These are phyloP conservation scores for Agaricus subrufescens DNA, from an alignment of 768 basidiomycete genomes.

Conservation along the genomic window DNA sequence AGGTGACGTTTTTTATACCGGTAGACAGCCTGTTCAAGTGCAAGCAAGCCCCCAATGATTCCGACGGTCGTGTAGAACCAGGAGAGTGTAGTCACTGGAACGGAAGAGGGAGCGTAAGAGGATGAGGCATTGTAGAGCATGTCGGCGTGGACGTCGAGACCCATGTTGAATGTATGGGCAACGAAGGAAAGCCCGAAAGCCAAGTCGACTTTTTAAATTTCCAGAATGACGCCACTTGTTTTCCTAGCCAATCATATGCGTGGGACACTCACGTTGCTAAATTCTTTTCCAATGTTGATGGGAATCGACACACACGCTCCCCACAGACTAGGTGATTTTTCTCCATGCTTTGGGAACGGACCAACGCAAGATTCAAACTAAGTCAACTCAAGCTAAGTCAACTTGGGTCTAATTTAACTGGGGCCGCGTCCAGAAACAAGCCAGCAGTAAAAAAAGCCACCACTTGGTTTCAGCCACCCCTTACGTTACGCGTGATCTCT, in stretches of 20 bases:
- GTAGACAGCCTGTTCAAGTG: slow-evolving; percentile 86
- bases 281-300: too few species aligned
- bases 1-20: slow-evolving; percentile 84
- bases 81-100: slow-evolving; percentile 27
- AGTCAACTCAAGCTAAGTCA: too few species aligned
- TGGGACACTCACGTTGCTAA: not conserved
- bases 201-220: slow-evolving; percentile 10
- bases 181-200: not conserved
- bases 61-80: slow-evolving; percentile 72
- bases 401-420: too few species aligned
- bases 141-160: slow-evolving; percentile 19
- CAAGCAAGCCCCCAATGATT: slow-evolving; percentile 68
- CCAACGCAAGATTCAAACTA: too few species aligned
- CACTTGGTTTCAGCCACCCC: too few species aligned
- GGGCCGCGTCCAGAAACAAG: too few species aligned
- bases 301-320: too few species aligned
- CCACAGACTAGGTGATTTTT: too few species aligned
- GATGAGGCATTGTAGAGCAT: slow-evolving; percentile 44
- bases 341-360: too few species aligned
- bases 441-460: too few species aligned
- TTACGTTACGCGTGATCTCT: too few species aligned
- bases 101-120: slow-evolving; percentile 38
- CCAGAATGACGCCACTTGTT: slow-evolving; percentile 29
- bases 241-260: slow-evolving; percentile 32
- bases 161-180: slow-evolving; percentile 25